These are phyloP conservation scores for Pseudogymnoascus sp. DNA, from an alignment of 2,329 filamentous ascomycete species.

Conservation along the genomic window DNA sequence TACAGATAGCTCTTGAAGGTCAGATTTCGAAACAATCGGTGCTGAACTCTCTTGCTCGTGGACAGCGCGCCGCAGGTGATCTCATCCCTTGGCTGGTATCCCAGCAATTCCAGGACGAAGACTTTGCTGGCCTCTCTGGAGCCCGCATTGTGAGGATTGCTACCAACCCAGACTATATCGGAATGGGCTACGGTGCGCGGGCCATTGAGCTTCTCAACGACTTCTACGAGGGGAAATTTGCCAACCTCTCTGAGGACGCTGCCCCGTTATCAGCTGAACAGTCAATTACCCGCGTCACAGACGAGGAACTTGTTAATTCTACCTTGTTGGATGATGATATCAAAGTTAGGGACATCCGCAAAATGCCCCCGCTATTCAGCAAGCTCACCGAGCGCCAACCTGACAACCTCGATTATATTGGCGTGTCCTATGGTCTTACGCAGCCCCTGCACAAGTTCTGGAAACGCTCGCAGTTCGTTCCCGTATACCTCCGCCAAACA, in stretches of 20 bases:
- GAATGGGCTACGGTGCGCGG: conserved; percentile 88
- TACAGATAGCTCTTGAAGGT: conserved; percentile 90
- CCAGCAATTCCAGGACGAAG: conserved; percentile 96
- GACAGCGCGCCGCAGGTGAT: conserved; percentile 83
- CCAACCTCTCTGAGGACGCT: conserved; percentile 69
- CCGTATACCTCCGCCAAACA: conserved; percentile 91
- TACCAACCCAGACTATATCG: conserved; percentile 86
- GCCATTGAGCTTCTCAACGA: conserved; percentile 81
- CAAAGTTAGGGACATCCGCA: conserved; percentile 78
- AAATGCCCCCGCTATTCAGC: conserved; percentile 89
- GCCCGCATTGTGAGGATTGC: conserved; percentile 90
- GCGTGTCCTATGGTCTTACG: conserved; percentile 92
- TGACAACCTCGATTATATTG: conserved; percentile 79
- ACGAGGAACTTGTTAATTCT: conserved; percentile 69
- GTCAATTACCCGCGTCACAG: conserved; percentile 70
- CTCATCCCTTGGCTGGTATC: conserved; percentile 96
- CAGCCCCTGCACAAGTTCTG: conserved; percentile 88
- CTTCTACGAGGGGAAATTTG: conserved; percentile 92
- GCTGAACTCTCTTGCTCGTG: conserved; percentile 78
- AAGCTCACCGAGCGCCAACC: conserved; percentile 78
- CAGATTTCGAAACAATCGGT: conserved; percentile 92
- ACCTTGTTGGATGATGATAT: conserved; percentile 81
- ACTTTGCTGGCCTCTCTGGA: conserved; percentile 88
- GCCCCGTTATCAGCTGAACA: conserved; percentile 45
- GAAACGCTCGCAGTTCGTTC: conserved; percentile 80